Conservation (phyloP, 164 flowering plant genomes). For the Akebia trifoliata region DNA sequence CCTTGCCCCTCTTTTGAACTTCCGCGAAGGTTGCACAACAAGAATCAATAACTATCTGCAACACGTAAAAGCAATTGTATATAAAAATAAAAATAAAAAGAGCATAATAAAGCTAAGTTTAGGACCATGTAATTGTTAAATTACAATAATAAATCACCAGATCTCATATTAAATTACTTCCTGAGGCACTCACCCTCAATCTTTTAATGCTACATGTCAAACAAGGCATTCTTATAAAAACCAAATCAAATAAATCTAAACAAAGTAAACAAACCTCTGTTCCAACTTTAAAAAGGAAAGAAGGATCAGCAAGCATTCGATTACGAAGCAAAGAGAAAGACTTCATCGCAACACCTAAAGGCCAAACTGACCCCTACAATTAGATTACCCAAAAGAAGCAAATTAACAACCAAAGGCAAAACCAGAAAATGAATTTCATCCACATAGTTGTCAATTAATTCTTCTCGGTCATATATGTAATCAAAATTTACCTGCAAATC, state of each 20-base stretch:
- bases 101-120: background rate
- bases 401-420: too few relatives aligned
- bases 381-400: background rate
- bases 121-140: too few relatives aligned
- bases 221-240: too few relatives aligned
- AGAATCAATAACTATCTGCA: slow-evolving; percentile 89
- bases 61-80: slow-evolving; percentile 9
- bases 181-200: too few relatives aligned
- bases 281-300: slow-evolving; percentile 87
- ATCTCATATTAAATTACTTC: too few relatives aligned
- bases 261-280: slow-evolving; percentile 76
- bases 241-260: too few relatives aligned
- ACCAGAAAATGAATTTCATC: too few relatives aligned
- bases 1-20: slow-evolving; percentile 92
- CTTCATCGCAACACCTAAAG: slow-evolving; percentile 53
- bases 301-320: slow-evolving; percentile 88
- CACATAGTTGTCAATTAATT: too few relatives aligned
- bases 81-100: background rate
- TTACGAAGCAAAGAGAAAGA: slow-evolving; percentile 71
- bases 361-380: slow-evolving; percentile 65
- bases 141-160: too few relatives aligned
- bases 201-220: too few relatives aligned
- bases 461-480: too few relatives aligned
- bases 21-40: slow-evolving; percentile 97
- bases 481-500: slow-evolving; percentile 90